Evolutionary conservation across 371 early-diverging fungal species (phyloP), one percentile per base, ranked within the genome.

Genomic region (Mucor circinelloides): DNA sequence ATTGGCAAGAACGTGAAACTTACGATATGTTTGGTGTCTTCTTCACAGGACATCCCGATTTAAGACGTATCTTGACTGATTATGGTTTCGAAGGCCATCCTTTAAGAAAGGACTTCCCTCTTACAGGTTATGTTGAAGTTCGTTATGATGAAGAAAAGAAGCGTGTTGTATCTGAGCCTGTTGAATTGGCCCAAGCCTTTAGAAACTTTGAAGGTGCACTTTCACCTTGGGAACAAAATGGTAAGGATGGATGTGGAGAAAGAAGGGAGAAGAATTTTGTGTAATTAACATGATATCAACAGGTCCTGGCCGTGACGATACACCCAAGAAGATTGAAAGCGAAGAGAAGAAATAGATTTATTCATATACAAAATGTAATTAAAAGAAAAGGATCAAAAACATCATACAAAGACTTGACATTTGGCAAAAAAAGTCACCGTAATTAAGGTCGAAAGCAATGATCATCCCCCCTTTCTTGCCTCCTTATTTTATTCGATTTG

Each of bases 31-130:
- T 89, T 79, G 99, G 99, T 70, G 89, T 99, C 68, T 95, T 94
- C 82, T 99, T 97, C 75, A 85, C 90, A 3, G 93, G 91, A 60
- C 99, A 99, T 73, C 99, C 99, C 15, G 99, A 99, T 85, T 82
- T 99, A 70, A 79, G 99, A 58, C 87, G 99, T 65, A 98, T 99
- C 74, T 88, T 99, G 84, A 97, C 98, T 58, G 99, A 99, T 81
- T 99, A 98, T 75, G 99, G 99, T 55, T 99, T 98, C 71, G 96
- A 96, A 83, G 99, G 99, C 15, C 92, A 98, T 81, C 98, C 99
- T 57, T 75, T 99, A 71, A 87, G 99, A 73, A 99, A 99, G 87
- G 99, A 99, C 74, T 98, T 99, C 89, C 99, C 99, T 59, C 84
- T 97, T 54, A 96, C 97, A 36, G 97, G 97, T 36, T 96, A 95